Evolutionary conservation across 371 early-diverging fungal species (phyloP).

Genomic region (Rhizopus sp.): DNA sequence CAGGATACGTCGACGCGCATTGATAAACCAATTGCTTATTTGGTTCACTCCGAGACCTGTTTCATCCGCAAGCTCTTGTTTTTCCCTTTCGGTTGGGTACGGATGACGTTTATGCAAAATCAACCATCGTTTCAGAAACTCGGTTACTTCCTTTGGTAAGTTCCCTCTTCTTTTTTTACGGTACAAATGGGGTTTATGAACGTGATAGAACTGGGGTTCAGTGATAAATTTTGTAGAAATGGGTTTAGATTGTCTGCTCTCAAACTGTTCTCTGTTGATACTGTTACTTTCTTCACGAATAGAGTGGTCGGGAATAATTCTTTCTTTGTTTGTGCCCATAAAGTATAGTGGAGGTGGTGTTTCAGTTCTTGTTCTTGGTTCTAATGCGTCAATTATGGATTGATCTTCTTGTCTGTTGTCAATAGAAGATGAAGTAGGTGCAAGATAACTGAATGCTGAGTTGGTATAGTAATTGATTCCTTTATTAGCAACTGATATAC

Average conservation of each 20-base stretch:
- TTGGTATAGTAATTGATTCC: no score
- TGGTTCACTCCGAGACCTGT: constrained; percentile 76
- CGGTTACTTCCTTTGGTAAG: constrained; percentile 65
- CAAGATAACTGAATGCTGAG: neutral
- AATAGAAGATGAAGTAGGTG: neutral
- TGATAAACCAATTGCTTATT: constrained; percentile 92
- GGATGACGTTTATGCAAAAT: constrained; percentile 78
- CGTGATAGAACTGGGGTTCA: constrained; percentile 17
- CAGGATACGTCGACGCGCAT: constrained; percentile 75
- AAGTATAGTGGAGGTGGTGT: constrained; percentile 10
- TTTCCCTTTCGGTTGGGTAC: constrained; percentile 83
- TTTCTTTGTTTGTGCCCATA: neutral
- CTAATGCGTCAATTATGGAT: neutral
- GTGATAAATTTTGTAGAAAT: constrained; percentile 11
- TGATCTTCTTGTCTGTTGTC: neutral
- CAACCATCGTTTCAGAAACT: constrained; percentile 72
- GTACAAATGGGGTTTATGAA: constrained; percentile 9
- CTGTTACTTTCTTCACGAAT: no score
- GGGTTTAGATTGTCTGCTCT: no score
- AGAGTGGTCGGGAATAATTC: neutral
- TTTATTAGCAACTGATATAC: no score
- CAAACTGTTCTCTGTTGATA: neutral
- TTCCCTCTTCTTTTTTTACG: constrained; percentile 59
- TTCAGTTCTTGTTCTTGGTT: constrained; percentile 5
- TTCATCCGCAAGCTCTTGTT: constrained; percentile 60